Percentiles rank a stretch among this genome's conserved stretches.
Evolutionary conservation across 495 filamentous ascomycete species (phyloP).

Genomic region (Lasiosphaeriaceae sp.): DNA sequence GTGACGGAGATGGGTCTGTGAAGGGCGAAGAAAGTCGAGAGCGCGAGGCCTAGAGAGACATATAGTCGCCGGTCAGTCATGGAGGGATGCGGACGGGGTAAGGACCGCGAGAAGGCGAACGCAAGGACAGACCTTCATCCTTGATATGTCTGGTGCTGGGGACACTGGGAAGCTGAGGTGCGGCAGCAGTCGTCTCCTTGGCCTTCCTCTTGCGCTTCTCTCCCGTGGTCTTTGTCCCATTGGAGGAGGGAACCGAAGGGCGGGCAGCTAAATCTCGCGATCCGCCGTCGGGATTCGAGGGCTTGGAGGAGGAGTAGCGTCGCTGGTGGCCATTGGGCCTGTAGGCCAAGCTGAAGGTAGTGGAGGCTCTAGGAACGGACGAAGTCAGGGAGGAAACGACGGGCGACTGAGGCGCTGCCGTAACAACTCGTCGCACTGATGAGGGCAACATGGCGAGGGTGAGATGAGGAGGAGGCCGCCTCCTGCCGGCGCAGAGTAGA

Average conservation of each 20-base stretch:
- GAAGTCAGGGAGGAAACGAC: conserved; percentile 36
- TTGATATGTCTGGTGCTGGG: conserved; percentile 78
- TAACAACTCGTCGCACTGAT: conserved; percentile 46
- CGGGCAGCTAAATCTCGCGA: conserved; percentile 43
- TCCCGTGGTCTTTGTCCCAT: conserved; percentile 33
- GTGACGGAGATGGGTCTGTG: conserved; percentile 92
- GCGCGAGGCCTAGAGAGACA: conserved; percentile 64
- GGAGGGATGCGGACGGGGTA: background rate
- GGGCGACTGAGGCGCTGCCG: conserved; percentile 39
- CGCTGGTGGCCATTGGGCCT: conserved; percentile 38
- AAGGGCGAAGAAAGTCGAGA: conserved; percentile 92
- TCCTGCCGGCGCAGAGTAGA: conserved; percentile 7
- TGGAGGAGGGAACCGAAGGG: conserved; percentile 35
- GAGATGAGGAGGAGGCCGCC: too few relatives aligned
- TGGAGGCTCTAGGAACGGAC: conserved; percentile 31
- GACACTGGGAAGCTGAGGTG: conserved; percentile 66
- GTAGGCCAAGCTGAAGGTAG: conserved; percentile 34
- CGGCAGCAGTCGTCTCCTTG: conserved; percentile 30
- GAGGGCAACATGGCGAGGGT: conserved; percentile 50
- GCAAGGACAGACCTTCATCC: conserved; percentile 57
- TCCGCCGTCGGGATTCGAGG: conserved; percentile 51
- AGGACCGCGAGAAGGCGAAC: background rate
- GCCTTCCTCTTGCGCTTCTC: conserved; percentile 47
- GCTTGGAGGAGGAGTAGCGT: conserved; percentile 56
- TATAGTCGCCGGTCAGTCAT: too few relatives aligned